Evolutionary conservation across 2,329 filamentous ascomycete genomes (phyloP).

Genomic region (Diaporthe humulicola): DNA sequence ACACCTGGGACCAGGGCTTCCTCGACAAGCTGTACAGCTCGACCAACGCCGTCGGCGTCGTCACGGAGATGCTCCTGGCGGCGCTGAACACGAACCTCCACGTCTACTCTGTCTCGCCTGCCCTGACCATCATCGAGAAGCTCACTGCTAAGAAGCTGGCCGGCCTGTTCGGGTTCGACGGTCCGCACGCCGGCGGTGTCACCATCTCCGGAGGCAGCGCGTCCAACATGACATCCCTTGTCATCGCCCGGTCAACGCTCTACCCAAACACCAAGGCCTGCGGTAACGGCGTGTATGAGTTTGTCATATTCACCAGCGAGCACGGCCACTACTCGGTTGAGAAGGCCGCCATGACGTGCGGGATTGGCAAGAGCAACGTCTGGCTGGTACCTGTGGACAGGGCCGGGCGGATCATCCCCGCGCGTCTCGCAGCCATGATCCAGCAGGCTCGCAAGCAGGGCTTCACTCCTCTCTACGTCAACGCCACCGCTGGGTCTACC

Average conservation of each 20-base stretch:
- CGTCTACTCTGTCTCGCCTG: conserved; percentile 94
- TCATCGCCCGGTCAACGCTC: conserved; percentile 88
- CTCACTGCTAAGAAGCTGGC: conserved; percentile 81
- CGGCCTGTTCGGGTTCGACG: conserved; percentile 80
- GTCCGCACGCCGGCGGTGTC: conserved; percentile 79
- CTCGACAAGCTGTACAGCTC: conserved; percentile 95
- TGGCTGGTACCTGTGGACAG: conserved; percentile 81
- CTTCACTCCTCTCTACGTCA: conserved; percentile 92
- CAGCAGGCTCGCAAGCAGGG: conserved; percentile 73
- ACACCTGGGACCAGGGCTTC: conserved; percentile 99
- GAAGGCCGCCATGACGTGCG: conserved; percentile 92
- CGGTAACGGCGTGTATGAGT: conserved; percentile 75
- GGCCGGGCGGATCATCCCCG: conserved; percentile 77
- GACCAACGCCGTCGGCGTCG: conserved; percentile 88
- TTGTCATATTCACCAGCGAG: conserved; percentile 88
- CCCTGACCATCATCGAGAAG: conserved; percentile 89
- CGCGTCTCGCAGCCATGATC: conserved; percentile 74
- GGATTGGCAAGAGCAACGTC: conserved; percentile 82
- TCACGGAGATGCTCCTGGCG: conserved; percentile 86
- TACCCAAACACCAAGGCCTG: conserved; percentile 82
- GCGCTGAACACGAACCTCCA: conserved; percentile 95
- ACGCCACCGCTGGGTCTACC: conserved; percentile 94
- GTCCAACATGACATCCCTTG: conserved; percentile 87
- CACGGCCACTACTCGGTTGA: conserved; percentile 97
- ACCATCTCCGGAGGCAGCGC: conserved; percentile 86